Evolutionary conservation across 495 filamentous ascomycete species (phyloP), one percentile per base, ranked within the genome.

Genomic region (Aspergillus indologenus): DNA sequence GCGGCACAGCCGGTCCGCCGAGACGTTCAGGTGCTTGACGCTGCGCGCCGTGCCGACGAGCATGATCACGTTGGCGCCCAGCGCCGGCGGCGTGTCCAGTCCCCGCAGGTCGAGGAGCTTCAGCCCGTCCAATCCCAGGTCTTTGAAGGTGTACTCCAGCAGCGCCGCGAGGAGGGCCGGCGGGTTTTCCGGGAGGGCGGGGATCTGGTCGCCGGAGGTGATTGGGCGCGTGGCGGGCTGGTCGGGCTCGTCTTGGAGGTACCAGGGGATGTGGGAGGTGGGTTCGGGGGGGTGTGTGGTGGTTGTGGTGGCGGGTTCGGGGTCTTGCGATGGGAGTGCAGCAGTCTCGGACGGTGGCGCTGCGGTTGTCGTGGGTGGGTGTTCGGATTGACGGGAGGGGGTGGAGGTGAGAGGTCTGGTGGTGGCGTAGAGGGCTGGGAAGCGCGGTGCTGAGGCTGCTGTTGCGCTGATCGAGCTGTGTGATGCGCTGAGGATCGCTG

Each of bases 11-110:
- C 90, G 85, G 67, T 96, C 92, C 4, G 94, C 91, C 2, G 92
- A 93, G 20, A 95, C 90, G 64, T 96, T 92, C 23, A 98, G 74
- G 76, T 98, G 95, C 56, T 91, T 92, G 64, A 96, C 90, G 59
- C 90, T 93, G 49, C 95, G 87, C 20, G 93, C 91, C 18, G 91
- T 95, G n/a, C 90, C 92, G 60, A 98, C 78, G 42, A 98, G 70
- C 94, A 98, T 98, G 29, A 98, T 79, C 42, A 96, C 81, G 65
- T 91, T 88, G 17, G 90, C 83, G 8, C 94, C 94, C 40, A 98
- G 79, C 0, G 92, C 91, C 1, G 94, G 85, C 0, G 94, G 88
- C 0, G 90, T 92, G 65, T 96, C 89, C 48, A 96, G 77, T 20
- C 81, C 74, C 53, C 94, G 90, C 20, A 98, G 81, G 69, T 98